A percentile compares a stretch with the other conserved stretches of the same genome.
Conservation (phyloP, 306 rosid genomes). For the Prunus campanulata region DNA sequence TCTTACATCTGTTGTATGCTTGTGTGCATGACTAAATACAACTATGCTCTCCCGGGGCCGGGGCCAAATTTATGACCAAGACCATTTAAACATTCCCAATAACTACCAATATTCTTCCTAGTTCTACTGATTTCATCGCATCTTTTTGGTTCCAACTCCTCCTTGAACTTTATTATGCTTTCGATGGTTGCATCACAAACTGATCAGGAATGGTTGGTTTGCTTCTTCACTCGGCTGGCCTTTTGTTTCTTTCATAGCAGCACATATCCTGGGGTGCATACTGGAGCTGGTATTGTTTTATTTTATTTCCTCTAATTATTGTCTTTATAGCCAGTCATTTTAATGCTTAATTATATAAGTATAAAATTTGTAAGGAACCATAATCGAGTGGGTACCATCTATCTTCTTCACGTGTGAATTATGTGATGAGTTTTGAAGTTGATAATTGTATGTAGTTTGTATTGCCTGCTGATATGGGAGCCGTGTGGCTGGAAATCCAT, state of each 20-base stretch:
- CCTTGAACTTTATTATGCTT: too few relatives aligned
- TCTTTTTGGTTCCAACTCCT: neutral
- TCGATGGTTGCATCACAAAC: neutral
- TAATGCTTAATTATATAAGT: neutral
- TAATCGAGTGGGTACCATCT: slow-evolving; percentile 19
- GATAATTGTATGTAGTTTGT: slow-evolving; percentile 2
- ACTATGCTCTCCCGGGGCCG: neutral
- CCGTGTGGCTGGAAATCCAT: neutral
- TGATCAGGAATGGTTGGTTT: neutral
- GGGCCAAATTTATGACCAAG: neutral
- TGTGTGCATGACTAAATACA: too few relatives aligned
- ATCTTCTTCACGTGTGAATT: slow-evolving; percentile 15
- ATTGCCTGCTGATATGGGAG: slow-evolving; percentile 17
- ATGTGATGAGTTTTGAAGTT: slow-evolving; percentile 20
- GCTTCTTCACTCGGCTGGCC: slow-evolving; percentile 5
- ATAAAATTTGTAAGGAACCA: neutral
- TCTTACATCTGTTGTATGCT: neutral
- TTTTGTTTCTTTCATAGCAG: neutral
- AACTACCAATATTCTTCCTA: neutral
- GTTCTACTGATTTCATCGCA: neutral
- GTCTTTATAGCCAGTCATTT: slow-evolving; percentile 8
- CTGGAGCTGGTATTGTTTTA: slow-evolving; percentile 8
- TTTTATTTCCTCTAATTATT: neutral
- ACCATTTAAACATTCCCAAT: neutral
- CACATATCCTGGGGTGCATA: neutral